A percentile compares a stretch with the other conserved stretches of the same genome.
phyloP scores from a whole-genome alignment of 2,329 filamentous ascomycete species.

The Cercospora sesami region DNA sequence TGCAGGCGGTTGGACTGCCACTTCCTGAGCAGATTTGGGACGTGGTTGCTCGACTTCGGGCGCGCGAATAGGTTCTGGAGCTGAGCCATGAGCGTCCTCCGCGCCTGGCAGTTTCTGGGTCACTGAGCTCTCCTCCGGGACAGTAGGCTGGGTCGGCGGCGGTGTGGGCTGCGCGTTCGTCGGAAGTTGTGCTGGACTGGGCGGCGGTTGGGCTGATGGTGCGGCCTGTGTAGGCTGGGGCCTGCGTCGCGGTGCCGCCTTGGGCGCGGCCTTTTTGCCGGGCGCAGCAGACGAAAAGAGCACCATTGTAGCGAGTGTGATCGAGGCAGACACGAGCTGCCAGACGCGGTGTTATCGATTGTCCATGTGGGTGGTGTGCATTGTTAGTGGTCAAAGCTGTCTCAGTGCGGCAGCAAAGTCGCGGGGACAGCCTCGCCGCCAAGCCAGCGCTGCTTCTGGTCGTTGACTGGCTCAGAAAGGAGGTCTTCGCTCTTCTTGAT shows the following conservation, averaged over 20 bases:
- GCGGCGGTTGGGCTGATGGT: slow-evolving; percentile 21
- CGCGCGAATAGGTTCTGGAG: slow-evolving; percentile 22
- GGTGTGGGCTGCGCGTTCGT: slow-evolving; percentile 24
- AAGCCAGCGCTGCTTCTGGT: not conserved
- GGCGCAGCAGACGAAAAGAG: slow-evolving; percentile 57
- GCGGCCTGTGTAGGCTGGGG: slow-evolving; percentile 32
- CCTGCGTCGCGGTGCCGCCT: slow-evolving; percentile 47
- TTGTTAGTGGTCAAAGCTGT: slow-evolving; percentile 1
- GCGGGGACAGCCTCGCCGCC: not conserved
- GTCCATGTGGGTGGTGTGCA: slow-evolving; percentile 2
- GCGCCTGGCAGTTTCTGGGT: not conserved
- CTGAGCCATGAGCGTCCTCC: slow-evolving; percentile 16
- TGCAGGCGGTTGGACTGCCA: slow-evolving; percentile 1
- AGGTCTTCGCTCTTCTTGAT: not conserved
- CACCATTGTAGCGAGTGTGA: slow-evolving; percentile 35
- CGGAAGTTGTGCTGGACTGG: slow-evolving; percentile 3
- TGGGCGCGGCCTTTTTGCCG: slow-evolving; percentile 52
- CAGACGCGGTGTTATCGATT: not conserved
- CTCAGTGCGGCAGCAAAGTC: not conserved
- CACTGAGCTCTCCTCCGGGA: slow-evolving; percentile 9
- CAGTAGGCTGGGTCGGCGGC: slow-evolving; percentile 18
- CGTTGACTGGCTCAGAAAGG: not conserved
- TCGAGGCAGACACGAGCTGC: slow-evolving; percentile 20
- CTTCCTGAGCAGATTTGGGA: not conserved
- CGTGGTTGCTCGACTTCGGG: slow-evolving; percentile 15